phyloP scores from a whole-genome alignment of 1,284 basidiomycete species.

The Phlebopus sp. region DNA sequence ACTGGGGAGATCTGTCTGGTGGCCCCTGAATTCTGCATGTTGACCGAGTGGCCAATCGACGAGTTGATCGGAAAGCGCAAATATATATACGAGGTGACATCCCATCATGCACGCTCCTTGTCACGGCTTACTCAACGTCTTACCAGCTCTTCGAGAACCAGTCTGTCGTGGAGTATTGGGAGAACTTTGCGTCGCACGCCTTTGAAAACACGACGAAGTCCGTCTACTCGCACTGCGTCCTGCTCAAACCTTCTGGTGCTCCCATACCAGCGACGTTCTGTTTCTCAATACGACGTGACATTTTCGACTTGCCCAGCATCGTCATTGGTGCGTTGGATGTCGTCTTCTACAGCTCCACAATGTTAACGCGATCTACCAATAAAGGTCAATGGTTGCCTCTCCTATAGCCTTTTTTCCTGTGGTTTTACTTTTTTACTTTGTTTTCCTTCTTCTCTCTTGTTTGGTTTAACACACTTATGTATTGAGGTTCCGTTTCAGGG shows the following conservation, averaged over 20 bases:
- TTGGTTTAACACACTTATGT: constrained; percentile 5
- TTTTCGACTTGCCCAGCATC: constrained; percentile 84
- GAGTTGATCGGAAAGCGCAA: constrained; percentile 79
- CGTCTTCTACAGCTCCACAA: constrained; percentile 7
- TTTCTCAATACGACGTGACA: constrained; percentile 88
- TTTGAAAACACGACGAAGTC: constrained; percentile 95
- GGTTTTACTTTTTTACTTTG: constrained; percentile 3
- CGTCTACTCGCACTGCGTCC: constrained; percentile 88
- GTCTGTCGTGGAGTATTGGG: constrained; percentile 92
- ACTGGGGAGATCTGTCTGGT: constrained; percentile 98
- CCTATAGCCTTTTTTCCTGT: constrained; percentile 47
- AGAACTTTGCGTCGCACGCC: constrained; percentile 91
- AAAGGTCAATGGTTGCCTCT: constrained; percentile 79
- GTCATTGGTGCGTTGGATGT: constrained; percentile 62
- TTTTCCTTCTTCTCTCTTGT: neutral
- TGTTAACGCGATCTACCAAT: neutral
- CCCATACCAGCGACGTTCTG: constrained; percentile 88
- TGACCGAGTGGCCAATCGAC: constrained; percentile 86
- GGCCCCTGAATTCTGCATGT: constrained; percentile 93
- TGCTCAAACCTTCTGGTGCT: constrained; percentile 80
- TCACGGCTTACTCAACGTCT: constrained; percentile 18
- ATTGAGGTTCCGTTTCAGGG: constrained; percentile 4
- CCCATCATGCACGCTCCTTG: constrained; percentile 6
- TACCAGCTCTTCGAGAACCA: constrained; percentile 82
- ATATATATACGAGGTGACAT: constrained; percentile 84